phyloP scores from a whole-genome alignment of 352 stramenopile species.

The Phytophthora aleatoria region DNA sequence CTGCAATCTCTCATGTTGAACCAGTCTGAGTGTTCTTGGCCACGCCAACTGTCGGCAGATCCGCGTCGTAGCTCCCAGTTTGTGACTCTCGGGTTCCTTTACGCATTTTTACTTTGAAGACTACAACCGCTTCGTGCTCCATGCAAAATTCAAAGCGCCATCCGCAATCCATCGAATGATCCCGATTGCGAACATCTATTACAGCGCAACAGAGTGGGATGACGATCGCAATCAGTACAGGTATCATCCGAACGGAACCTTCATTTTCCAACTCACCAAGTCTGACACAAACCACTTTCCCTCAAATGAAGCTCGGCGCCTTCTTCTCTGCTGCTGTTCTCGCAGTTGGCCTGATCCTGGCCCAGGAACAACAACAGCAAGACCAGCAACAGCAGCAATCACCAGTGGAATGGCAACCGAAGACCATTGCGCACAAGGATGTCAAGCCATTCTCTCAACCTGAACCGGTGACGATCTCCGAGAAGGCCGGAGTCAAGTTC shows the following conservation, averaged over 20 bases:
- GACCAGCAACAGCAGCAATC: background rate
- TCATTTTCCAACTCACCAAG: background rate
- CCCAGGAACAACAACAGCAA: background rate
- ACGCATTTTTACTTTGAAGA: background rate
- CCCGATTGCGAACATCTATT: background rate
- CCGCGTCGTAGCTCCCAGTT: background rate
- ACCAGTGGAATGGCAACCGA: background rate
- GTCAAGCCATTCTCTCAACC: background rate
- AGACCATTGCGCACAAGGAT: background rate
- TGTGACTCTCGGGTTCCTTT: background rate
- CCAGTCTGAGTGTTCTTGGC: background rate
- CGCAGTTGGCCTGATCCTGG: background rate
- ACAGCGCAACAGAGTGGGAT: background rate
- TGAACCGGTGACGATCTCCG: background rate
- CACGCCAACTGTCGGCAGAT: background rate
- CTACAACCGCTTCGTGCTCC: background rate
- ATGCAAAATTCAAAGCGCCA: background rate
- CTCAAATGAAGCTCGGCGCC: background rate
- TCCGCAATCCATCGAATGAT: background rate
- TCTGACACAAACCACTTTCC: background rate
- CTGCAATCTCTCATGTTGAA: background rate
- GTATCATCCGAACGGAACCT: background rate
- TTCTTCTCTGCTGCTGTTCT: background rate
- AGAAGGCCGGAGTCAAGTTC: constrained; percentile 1
- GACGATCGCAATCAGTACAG: background rate